Evolutionary conservation across 2,329 filamentous ascomycete genomes (phyloP), one percentile per base, ranked within the genome.

Genomic region (Aspergillus caelatus): DNA sequence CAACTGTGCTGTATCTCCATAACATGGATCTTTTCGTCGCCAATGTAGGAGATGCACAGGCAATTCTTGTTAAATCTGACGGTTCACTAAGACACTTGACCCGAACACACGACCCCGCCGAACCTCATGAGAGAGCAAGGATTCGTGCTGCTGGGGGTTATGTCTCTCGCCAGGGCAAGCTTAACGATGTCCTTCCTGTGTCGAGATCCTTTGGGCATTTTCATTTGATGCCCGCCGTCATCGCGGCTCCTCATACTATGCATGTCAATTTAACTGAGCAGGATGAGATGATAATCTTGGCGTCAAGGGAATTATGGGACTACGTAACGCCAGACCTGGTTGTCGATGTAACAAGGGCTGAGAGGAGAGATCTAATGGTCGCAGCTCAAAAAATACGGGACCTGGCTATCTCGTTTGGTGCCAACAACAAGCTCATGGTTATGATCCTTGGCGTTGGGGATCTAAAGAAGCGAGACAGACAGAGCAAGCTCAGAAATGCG

Each of bases 371-470:
- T 75, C 84, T 97, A 52, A 99, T 99, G 95, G 87, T 92, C 60
- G 95, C 94, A 19, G 91, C 95, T 4, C 94, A 98, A 76, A 97
- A 96, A 80, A 85, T 99, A 36, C 89, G 95, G 63, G 95, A 99
- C 80, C 83, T 98, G 60, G 95, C 95, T 48, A 97, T 99, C 75
- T 93, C 94, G 1, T 98, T 97, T 76, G 95, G 95, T 59, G 92
- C 94, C 14, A 94, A 89, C 1, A 91, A 90, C 74, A 99, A 99
- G 81, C 92, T 98, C 67, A 98, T 98, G 94, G 93, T 99, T 52
- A 98, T 98, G 94, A 92, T 99, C 83, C 89, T 99, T 60, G 94
- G 94, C 61, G 91, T 99, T 43, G 90, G 91, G 61, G 94, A 98
- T 74, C 82, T 99, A 60, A 94, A 96, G 80, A 91, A 92, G 74